These are phyloP conservation scores for Racocetra persica DNA, from an alignment of 371 early-diverging fungal genomes.

Conservation along the genomic window DNA sequence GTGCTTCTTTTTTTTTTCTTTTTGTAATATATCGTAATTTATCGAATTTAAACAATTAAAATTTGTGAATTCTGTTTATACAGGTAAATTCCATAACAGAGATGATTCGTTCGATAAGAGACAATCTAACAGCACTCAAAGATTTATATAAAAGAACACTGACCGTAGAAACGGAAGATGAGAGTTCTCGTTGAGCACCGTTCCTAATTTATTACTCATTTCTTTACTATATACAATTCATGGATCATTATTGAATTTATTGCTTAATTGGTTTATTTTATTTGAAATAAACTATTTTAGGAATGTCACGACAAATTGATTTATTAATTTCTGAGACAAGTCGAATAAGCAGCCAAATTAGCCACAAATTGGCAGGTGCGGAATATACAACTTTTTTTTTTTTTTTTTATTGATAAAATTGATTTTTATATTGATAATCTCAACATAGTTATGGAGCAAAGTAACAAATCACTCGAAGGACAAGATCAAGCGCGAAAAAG, in stretches of 20 bases:
- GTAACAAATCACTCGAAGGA: not conserved
- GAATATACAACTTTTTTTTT: not conserved
- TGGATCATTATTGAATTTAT: not conserved
- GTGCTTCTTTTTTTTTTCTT: too few relatives aligned
- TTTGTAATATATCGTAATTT: not conserved
- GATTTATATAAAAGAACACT: conserved; percentile 34
- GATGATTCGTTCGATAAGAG: conserved; percentile 31
- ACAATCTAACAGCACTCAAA: conserved; percentile 1
- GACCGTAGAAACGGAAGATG: conserved; percentile 9
- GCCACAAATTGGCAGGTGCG: conserved; percentile 12
- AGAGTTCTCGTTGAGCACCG: conserved; percentile 33
- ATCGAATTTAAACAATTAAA: not conserved
- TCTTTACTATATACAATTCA: not conserved
- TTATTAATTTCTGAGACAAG: conserved; percentile 30
- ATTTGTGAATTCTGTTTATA: not conserved
- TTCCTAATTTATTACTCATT: conserved; percentile 14
- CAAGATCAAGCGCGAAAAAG: conserved; percentile 36
- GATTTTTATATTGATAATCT: too few relatives aligned
- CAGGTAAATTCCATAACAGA: conserved; percentile 37
- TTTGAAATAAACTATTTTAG: conserved; percentile 6
- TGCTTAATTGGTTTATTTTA: not conserved
- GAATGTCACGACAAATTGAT: conserved; percentile 34
- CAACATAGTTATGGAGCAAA: conserved; percentile 27
- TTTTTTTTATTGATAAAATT: not conserved
- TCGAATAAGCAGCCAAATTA: conserved; percentile 20